Evolutionary conservation across 73 alveolate genomes (phyloP).

Genomic region (Stentor roeselii): DNA sequence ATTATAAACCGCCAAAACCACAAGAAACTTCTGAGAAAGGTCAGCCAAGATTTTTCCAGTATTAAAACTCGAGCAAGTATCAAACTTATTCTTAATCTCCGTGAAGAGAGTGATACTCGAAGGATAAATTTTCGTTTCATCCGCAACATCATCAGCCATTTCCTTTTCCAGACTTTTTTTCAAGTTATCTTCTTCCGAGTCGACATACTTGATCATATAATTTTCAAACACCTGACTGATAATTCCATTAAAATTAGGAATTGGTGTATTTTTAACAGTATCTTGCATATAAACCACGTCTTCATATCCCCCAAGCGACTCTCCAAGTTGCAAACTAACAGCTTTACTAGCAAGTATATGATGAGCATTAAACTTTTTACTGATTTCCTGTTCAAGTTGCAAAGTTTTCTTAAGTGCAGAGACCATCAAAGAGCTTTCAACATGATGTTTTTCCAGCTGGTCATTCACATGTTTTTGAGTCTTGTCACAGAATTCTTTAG

Average conservation of each 20-base stretch:
- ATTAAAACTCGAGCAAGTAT: neutral
- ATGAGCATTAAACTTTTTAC: constrained; percentile 57
- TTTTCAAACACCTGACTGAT: constrained; percentile 85
- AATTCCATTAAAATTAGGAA: constrained; percentile 66
- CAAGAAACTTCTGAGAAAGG: neutral
- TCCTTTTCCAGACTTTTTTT: constrained; percentile 39
- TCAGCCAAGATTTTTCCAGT: constrained; percentile 14
- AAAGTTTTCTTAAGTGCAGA: constrained; percentile 72
- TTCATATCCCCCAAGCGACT: constrained; percentile 37
- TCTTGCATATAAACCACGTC: constrained; percentile 62
- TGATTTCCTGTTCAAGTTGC: constrained; percentile 79
- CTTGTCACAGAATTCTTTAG: constrained; percentile 90
- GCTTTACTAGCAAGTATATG: constrained; percentile 22
- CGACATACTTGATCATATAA: constrained; percentile 76
- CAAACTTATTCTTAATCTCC: neutral
- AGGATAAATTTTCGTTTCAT: neutral
- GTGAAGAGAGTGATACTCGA: constrained; percentile 25
- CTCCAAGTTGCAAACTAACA: neutral
- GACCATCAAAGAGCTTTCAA: constrained; percentile 64
- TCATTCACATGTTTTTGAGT: constrained; percentile 78
- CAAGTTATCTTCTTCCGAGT: constrained; percentile 78
- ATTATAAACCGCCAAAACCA: neutral
- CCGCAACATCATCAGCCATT: neutral
- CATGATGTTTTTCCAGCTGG: constrained; percentile 57
- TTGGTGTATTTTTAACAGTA: constrained; percentile 35